Conservation (phyloP, 1,139 yeast genomes). For the Blastobotrys malaysiensis region DNA sequence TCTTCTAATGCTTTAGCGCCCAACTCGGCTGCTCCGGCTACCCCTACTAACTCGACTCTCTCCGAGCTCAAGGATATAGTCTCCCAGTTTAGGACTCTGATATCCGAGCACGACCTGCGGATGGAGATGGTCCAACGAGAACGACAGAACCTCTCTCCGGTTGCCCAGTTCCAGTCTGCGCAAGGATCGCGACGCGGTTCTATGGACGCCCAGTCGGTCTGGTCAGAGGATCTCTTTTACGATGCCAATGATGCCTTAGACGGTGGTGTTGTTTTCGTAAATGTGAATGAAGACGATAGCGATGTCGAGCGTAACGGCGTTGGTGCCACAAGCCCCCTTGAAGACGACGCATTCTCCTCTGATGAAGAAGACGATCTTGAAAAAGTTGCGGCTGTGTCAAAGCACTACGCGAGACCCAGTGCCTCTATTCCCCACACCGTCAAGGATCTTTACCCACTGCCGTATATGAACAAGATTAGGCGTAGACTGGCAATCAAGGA, state of each 20-base stretch:
- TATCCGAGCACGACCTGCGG: neutral
- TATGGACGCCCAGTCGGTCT: conserved; percentile 14
- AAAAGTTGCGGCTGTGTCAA: neutral
- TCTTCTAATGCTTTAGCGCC: neutral
- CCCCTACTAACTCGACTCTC: neutral
- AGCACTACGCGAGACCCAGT: conserved; percentile 3
- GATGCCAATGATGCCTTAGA: conserved; percentile 59
- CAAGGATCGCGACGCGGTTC: conserved; percentile 13
- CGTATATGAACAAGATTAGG: conserved; percentile 28
- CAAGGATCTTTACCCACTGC: conserved; percentile 11
- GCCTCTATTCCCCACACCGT: conserved; percentile 2
- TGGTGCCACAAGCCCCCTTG: neutral
- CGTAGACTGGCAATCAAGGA: conserved; percentile 48
- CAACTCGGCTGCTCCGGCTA: neutral
- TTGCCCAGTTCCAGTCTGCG: conserved; percentile 6
- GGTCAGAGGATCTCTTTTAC: conserved; percentile 49
- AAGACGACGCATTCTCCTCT: conserved; percentile 17
- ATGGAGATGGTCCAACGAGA: neutral
- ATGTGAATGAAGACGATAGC: conserved; percentile 27
- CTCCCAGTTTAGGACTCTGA: conserved; percentile 7
- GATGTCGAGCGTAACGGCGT: conserved; percentile 21
- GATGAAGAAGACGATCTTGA: conserved; percentile 6
- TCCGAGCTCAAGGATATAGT: conserved; percentile 9
- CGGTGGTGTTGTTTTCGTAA: conserved; percentile 28
- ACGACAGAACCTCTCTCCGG: conserved; percentile 1